phyloP scores from a whole-genome alignment of 805 yeast species.

The Yamadazyma sp. region DNA sequence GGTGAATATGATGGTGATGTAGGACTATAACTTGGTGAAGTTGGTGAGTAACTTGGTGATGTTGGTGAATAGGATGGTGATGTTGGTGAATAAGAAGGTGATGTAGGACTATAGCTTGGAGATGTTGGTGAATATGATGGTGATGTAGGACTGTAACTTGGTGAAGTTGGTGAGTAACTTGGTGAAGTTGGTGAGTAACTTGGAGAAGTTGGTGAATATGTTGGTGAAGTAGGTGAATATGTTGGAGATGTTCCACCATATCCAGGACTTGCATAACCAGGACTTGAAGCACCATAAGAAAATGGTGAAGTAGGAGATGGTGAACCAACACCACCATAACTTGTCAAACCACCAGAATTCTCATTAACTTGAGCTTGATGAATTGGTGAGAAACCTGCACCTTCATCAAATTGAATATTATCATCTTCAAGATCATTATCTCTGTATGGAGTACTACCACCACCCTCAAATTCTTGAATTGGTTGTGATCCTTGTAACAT shows the following conservation, averaged over 20 bases:
- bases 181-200: conserved; percentile 65
- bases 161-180: conserved; percentile 52
- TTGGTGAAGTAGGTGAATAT: conserved; percentile 60
- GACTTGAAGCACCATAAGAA: conserved; percentile 47
- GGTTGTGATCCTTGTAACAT: conserved; percentile 65
- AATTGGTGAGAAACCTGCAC: conserved; percentile 89
- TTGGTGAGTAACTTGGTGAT: conserved; percentile 64
- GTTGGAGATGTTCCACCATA: conserved; percentile 65
- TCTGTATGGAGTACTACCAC: conserved; percentile 90
- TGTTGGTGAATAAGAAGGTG: conserved; percentile 69
- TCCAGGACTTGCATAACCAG: conserved; percentile 66
- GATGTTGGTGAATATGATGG: conserved; percentile 82
- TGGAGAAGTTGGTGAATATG: conserved; percentile 70
- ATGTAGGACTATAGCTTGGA: conserved; percentile 76
- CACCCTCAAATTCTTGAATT: conserved; percentile 47
- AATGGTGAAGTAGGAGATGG: conserved; percentile 57
- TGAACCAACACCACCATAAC: conserved; percentile 69
- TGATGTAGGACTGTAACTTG: conserved; percentile 63
- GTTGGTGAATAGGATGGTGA: conserved; percentile 82
- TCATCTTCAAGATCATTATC: conserved; percentile 60
- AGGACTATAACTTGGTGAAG: conserved; percentile 71
- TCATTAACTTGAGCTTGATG: conserved; percentile 82
- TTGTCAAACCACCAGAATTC: conserved; percentile 84
- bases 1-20: conserved; percentile 70
- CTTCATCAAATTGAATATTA: conserved; percentile 61